Evolutionary conservation across 257 asterid species (phyloP), one percentile per base, ranked within the genome.

Genomic region (Anisodus tanguticus): DNA sequence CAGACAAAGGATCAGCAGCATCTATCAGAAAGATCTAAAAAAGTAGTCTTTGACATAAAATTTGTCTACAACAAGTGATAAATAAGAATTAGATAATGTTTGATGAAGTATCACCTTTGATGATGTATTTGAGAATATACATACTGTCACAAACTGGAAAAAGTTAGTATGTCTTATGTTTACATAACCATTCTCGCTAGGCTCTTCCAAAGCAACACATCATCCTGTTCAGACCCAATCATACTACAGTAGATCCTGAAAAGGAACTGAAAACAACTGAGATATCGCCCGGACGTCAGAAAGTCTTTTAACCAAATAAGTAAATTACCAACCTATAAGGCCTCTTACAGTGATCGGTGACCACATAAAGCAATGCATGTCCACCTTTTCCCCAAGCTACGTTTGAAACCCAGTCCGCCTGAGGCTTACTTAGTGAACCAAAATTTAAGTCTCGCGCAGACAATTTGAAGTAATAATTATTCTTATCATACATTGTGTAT

Each of bases 381-480:
- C 99, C 97, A 85, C 89, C 89, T 88, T 91, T 95, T 26, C 95
- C 96, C 99, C 99, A 95, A 88, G 99, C 97, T 79, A 94, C 81
- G 86, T 88, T 86, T 19, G 97, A 91, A 83, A 95, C 97, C 12
- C 93, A 88, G 76, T 91, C 91, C 41, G 94, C 98, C 83, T 90
- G 93, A 87, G 98, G 97, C 88, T 91, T 90, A 82, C 53, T 87
- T 45, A 93, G 93, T 1, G 91, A 92, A 66, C 98, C 97, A 80
- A 93, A 87, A 86, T 94, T 94, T 90, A 95, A 91, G 88, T 95
- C 97, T 74, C 93, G 89, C 19, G 93, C 96, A 43, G 89, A 94
- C 84, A 95, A 87, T 83, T 87, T 92, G 85, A 93, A 94, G 90
- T 31, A 91, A 84, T 92, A 93, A 43, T 88, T 93, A 76, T 93